Evolutionary conservation across 2,329 filamentous ascomycete species (phyloP).

Genomic region (Xylaria sp.): DNA sequence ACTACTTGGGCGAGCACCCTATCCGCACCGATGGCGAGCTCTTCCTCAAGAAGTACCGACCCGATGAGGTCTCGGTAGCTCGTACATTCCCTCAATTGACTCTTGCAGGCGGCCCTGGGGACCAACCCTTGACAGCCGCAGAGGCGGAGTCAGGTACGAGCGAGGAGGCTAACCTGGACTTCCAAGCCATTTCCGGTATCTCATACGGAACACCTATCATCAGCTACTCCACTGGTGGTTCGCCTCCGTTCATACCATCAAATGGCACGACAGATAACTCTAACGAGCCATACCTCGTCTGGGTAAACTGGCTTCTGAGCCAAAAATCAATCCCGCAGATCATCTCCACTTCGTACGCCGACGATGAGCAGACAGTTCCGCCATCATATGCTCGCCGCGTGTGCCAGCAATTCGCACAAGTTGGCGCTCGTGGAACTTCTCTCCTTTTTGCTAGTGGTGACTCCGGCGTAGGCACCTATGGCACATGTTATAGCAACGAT

Average conservation of each 20-base stretch:
- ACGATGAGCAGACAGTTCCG: conserved; percentile 67
- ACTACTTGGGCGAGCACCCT: conserved; percentile 58
- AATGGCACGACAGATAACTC: conserved; percentile 40
- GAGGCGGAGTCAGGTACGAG: conserved; percentile 40
- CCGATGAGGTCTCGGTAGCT: conserved; percentile 49
- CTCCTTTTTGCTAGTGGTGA: conserved; percentile 64
- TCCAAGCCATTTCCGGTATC: conserved; percentile 48
- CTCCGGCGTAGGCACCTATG: conserved; percentile 50
- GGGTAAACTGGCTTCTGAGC: conserved; percentile 61
- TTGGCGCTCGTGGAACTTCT: conserved; percentile 63
- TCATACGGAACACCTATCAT: conserved; percentile 46
- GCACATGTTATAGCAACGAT: conserved; percentile 62
- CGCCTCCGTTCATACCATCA: conserved; percentile 47
- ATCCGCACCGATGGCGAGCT: conserved; percentile 56
- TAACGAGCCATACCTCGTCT: conserved; percentile 68
- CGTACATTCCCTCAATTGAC: conserved; percentile 49
- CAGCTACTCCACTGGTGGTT: conserved; percentile 49
- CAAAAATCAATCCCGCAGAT: conserved; percentile 62
- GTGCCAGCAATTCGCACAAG: conserved; percentile 63
- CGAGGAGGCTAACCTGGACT: conserved; percentile 47
- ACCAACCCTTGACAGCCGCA: conserved; percentile 42
- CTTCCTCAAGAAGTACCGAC: conserved; percentile 52
- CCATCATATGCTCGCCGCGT: conserved; percentile 61
- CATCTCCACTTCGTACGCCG: conserved; percentile 67
- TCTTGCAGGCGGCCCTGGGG: conserved; percentile 49